phyloP scores from a whole-genome alignment of 306 rosid genomes.

The Abrus pulchellus region DNA sequence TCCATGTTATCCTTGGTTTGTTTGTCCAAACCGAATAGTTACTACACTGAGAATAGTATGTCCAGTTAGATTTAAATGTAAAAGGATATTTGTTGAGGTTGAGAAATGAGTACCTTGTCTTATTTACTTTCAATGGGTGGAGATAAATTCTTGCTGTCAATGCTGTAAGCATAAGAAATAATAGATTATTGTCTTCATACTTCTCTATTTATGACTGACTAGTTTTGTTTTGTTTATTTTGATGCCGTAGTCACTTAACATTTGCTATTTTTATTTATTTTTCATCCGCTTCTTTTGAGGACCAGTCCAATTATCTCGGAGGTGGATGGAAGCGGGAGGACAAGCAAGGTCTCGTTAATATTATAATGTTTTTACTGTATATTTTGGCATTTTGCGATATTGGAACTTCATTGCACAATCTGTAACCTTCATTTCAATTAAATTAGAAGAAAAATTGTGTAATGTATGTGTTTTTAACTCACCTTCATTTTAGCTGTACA shows the following conservation, averaged over 20 bases:
- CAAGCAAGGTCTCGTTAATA: too few relatives aligned
- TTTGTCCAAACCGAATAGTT: slow-evolving; percentile 17
- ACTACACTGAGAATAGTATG: slow-evolving; percentile 8
- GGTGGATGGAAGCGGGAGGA: too few relatives aligned
- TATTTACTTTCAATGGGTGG: neutral
- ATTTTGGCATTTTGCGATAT: too few relatives aligned
- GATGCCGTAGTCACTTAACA: neutral
- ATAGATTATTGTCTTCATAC: neutral
- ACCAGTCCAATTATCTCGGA: too few relatives aligned
- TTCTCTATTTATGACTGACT: neutral
- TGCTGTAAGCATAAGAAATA: slow-evolving; percentile 21
- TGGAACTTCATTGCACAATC: too few relatives aligned
- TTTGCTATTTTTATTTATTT: neutral
- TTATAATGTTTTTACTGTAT: too few relatives aligned
- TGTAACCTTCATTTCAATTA: too few relatives aligned
- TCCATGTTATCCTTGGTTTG: slow-evolving; percentile 8
- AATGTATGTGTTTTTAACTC: too few relatives aligned
- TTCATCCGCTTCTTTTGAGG: neutral
- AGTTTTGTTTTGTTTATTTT: neutral
- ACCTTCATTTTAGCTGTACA: too few relatives aligned
- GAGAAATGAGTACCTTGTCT: neutral
- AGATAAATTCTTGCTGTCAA: slow-evolving; percentile 16
- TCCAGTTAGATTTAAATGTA: slow-evolving; percentile 32
- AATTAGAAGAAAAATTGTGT: too few relatives aligned
- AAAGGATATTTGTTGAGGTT: slow-evolving; percentile 15